Base-by-base conservation (phyloP, 805 yeast species). In the Cyberlindnera maclurae region DNA sequence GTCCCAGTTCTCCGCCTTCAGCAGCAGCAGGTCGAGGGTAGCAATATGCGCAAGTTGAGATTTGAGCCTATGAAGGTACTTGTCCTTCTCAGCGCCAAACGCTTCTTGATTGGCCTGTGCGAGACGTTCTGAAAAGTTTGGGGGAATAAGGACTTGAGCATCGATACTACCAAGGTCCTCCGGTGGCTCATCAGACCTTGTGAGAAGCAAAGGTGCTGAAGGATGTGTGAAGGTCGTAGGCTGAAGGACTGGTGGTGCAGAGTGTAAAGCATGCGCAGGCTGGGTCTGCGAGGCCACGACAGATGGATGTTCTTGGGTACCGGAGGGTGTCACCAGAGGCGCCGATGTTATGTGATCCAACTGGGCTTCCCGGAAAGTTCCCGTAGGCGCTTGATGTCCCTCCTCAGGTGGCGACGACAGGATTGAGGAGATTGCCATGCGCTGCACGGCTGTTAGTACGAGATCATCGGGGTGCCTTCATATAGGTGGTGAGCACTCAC, bases 1-100 rank as follows among this genome's bases (percentile, higher is more conserved):
- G 26, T 55, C 55, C 58, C 58, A 54, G 28, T 49, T 48, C 26
- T 50, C 55, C 10, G 55, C 43, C 26, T 50, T 49, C 33, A 47
- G 15, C 12, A 52, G 32, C 4, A 55, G 35, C 5, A 52, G 30
- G 29, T 55, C 59, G 37, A 55, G 37, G 0, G 57, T 55, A 4
- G 58, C 43, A 33, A 52, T 47, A 34, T 55, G 58, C 1, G 58
- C 53, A 8, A 55, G 40, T 34, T 51, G 50, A 2, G 52, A 32
- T 34, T 37, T 54, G 12, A 55, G 36, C 15, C 45, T 41, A 31
- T 52, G 42, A 3, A 55, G 42, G 29, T 54, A 52, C 1, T 37
- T 15, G 38, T 48, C 51, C 43, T 52, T 55, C 40, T 51, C 54
- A 9, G 37, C 24, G 17, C 50, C 47, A 40, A 41, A 47, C 20